Evolutionary conservation across 257 asterid genomes (phyloP), one percentile per base, ranked within the genome.

Genomic region (Coffea eugenioides): DNA sequence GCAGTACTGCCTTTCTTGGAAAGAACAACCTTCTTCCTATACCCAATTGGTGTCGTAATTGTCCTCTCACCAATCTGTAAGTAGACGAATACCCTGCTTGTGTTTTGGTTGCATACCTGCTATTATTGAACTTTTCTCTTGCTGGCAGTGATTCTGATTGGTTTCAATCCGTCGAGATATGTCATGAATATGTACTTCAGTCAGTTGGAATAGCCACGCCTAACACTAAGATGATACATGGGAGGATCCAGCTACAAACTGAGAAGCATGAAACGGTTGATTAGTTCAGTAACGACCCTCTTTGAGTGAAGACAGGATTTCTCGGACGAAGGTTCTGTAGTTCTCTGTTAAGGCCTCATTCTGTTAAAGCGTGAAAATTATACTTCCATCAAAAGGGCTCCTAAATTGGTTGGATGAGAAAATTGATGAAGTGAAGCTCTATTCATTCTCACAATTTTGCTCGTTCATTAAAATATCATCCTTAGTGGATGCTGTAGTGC

Each of bases 1-100:
- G 90, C 97, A 96, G 99, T 96, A 74, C 82, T 96, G 70, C 99
- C 99, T 72, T 96, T 96, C 90, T 83, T 96, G 90, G 99, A 94
- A 88, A 96, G 92, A 90, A 94, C 99, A 66, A 96, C 99, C n/a
- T 85, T 96, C 83, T 94, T 96, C 87, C 90, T 96, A 77, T 96
- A 96, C 83, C 99, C 99, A 76, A 96, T 96, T 72, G 98, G 99
- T 61, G 61, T 85, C 67, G 92, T 86, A 73, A 83, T 96, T 75
- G 92, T 96, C 77, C 95, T 96, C 77, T 92, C 95, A 72, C 99
- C 99, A 54, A 91, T 90, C 75, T 82, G 94, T 90, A 83, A 87
- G 92, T 82, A 51, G 69, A 76, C 64, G 1, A 3, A 23, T 46
- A 16, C 45, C 68, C n/a, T 11, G n/a, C 41, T 52, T 23, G 49